These are phyloP conservation scores for Heterobasidion irregulare DNA, from an alignment of 1,284 basidiomycete genomes.

Conservation along the genomic window DNA sequence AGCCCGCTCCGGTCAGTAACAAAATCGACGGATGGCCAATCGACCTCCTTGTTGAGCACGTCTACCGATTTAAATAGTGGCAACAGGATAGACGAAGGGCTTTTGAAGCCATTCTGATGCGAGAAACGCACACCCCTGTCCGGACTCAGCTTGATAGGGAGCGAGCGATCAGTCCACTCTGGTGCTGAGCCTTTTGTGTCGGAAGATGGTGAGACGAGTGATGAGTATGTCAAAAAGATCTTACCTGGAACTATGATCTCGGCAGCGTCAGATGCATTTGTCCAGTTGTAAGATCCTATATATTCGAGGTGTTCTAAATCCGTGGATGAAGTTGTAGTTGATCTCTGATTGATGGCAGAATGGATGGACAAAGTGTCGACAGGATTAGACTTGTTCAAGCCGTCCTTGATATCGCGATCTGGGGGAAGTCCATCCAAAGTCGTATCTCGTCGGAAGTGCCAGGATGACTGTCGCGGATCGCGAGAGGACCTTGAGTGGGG, in stretches of 20 bases:
- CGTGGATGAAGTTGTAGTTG: constrained; percentile 9
- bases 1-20: constrained; percentile 51
- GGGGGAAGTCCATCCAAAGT: not conserved
- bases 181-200: constrained; percentile 36
- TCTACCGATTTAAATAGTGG: constrained; percentile 46
- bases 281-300: constrained; percentile 44
- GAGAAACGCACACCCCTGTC: constrained; percentile 35
- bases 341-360: not conserved
- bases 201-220: not conserved
- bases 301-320: constrained; percentile 27
- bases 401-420: constrained; percentile 24
- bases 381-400: constrained; percentile 15
- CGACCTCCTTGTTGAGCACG: constrained; percentile 21
- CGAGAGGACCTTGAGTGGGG: not conserved
- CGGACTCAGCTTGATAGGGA: constrained; percentile 36
- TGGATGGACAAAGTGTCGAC: constrained; percentile 18
- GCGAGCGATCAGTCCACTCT: constrained; percentile 34
- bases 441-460: not conserved
- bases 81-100: constrained; percentile 30
- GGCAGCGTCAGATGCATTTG: constrained; percentile 26
- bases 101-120: constrained; percentile 43
- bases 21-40: constrained; percentile 43
- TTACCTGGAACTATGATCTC: constrained; percentile 40
- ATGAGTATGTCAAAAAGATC: not conserved
- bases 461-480: not conserved